phyloP scores from a whole-genome alignment of 768 basidiomycete genomes.

The Sporobolomyces phaffii region DNA sequence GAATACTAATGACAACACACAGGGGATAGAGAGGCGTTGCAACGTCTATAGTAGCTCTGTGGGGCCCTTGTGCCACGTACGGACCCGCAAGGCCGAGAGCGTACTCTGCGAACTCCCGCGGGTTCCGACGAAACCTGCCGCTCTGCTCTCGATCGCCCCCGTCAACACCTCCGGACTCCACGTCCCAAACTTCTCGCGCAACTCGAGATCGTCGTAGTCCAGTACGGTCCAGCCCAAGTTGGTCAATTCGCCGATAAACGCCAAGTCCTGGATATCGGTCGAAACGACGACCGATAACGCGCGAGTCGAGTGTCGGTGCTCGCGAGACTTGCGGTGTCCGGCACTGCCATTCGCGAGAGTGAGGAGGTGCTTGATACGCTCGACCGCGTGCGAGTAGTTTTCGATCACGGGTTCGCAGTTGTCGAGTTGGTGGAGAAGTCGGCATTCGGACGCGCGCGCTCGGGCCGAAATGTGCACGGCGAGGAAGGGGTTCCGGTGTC shows the following conservation, averaged over 20 bases:
- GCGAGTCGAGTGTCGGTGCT: constrained; percentile 29
- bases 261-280: constrained; percentile 35
- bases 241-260: constrained; percentile 33
- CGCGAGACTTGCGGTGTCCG: constrained; percentile 27
- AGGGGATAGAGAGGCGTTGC: background rate
- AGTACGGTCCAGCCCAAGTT: constrained; percentile 35
- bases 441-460: constrained; percentile 25
- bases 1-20: no score
- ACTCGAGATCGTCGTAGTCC: constrained; percentile 33
- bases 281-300: constrained; percentile 32
- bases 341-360: background rate
- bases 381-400: constrained; percentile 27
- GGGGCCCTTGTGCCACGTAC: constrained; percentile 30
- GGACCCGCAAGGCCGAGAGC: constrained; percentile 24
- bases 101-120: constrained; percentile 29
- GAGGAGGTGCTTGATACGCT: constrained; percentile 28
- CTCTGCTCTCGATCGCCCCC: constrained; percentile 21
- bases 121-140: constrained; percentile 31
- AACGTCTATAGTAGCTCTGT: constrained; percentile 19
- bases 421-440: constrained; percentile 22
- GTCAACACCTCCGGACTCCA: constrained; percentile 24
- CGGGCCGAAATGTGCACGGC: constrained; percentile 32
- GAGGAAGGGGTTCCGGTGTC: constrained; percentile 25
- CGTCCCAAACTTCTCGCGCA: constrained; percentile 26
- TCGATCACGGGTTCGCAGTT: constrained; percentile 15